Percentiles rank a stretch among this genome's conserved stretches.
These are phyloP conservation scores for Candida parachauliodes DNA, from an alignment of 805 yeast genomes.

Conservation along the genomic window DNA sequence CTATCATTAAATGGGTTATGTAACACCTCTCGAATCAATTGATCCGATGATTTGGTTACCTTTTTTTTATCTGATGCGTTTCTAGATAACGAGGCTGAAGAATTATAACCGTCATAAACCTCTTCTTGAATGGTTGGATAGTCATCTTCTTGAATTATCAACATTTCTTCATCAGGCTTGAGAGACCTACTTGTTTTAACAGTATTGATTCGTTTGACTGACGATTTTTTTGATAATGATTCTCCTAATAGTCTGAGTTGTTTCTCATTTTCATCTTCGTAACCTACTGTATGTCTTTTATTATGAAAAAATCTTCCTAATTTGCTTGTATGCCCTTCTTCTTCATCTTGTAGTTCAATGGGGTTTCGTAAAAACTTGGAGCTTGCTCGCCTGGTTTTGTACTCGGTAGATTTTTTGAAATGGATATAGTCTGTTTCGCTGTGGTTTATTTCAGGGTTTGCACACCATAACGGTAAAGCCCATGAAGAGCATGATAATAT, in stretches of 20 bases:
- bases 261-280: conserved; percentile 15
- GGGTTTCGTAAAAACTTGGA: too few species aligned
- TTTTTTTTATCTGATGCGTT: neutral
- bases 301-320: neutral
- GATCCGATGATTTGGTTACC: neutral
- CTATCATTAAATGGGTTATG: conserved; percentile 7
- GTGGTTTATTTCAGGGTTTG: conserved; percentile 31
- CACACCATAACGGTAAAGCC: conserved; percentile 48
- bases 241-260: conserved; percentile 36
- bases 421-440: conserved; percentile 2
- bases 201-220: conserved; percentile 25
- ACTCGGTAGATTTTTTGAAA: neutral
- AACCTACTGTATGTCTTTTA: neutral
- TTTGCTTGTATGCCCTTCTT: too few species aligned
- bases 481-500: conserved; percentile 28
- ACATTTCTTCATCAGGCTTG: conserved; percentile 2
- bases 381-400: neutral
- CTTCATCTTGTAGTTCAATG: too few species aligned
- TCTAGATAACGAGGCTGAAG: conserved; percentile 3
- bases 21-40: conserved; percentile 1
- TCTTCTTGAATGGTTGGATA: conserved; percentile 21
- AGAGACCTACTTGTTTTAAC: conserved; percentile 7
- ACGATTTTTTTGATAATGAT: conserved; percentile 28
- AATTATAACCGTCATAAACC: conserved; percentile 24
- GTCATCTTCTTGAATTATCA: conserved; percentile 7